These are phyloP conservation scores for Spiraea crenata DNA, from an alignment of 331 rosid species.

Conservation along the genomic window DNA sequence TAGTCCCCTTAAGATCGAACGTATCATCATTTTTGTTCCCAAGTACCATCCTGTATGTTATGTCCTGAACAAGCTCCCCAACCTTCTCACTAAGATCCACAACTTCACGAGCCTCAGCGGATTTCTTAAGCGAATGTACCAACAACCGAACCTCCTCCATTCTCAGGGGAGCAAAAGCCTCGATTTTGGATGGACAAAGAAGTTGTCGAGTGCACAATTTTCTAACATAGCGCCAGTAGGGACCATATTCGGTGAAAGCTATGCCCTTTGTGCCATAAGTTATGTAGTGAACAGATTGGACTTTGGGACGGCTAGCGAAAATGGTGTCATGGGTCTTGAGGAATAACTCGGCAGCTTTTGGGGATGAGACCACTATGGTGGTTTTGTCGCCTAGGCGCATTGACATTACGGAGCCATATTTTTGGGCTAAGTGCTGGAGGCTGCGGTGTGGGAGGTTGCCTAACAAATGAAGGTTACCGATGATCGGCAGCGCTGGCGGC, in stretches of 20 bases:
- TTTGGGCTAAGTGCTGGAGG: conserved; percentile 25
- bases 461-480: conserved; percentile 34
- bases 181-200: conserved; percentile 11
- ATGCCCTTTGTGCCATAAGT: conserved; percentile 26
- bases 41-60: conserved; percentile 12
- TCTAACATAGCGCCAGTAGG: conserved; percentile 38
- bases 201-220: conserved; percentile 31
- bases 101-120: not conserved
- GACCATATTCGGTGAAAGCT: conserved; percentile 27
- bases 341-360: conserved; percentile 7
- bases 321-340: conserved; percentile 14
- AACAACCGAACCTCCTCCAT: not conserved
- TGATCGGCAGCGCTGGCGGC: conserved; percentile 32
- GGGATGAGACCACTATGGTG: conserved; percentile 17
- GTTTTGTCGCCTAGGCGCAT: conserved; percentile 28
- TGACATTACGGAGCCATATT: conserved; percentile 49
- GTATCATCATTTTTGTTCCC: not conserved
- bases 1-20: not conserved
- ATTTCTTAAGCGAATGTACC: not conserved
- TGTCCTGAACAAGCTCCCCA: not conserved
- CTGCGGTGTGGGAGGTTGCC: conserved; percentile 28
- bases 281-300: conserved; percentile 1
- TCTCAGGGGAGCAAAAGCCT: conserved; percentile 9
- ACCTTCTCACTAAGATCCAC: conserved; percentile 14
- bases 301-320: conserved; percentile 16